Evolutionary conservation across 495 filamentous ascomycete species (phyloP).

Genomic region (Parathielavia hyrcaniae): DNA sequence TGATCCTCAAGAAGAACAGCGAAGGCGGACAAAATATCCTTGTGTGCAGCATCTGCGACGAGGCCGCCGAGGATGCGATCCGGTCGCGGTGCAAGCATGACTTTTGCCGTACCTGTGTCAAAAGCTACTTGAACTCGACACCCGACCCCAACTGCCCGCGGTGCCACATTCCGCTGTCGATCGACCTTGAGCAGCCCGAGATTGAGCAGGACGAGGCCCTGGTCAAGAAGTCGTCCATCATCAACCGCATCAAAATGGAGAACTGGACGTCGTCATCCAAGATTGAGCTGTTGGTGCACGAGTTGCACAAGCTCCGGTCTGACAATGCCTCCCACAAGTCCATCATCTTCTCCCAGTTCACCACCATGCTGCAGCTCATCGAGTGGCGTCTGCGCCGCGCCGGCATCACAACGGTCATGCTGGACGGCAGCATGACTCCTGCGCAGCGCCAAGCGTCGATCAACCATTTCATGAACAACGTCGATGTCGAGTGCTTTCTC

Average conservation of each 20-base stretch:
- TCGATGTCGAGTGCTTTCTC: constrained; percentile 87
- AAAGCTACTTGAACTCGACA: constrained; percentile 71
- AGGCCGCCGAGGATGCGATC: constrained; percentile 90
- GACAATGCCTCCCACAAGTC: constrained; percentile 90
- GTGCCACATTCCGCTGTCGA: constrained; percentile 82
- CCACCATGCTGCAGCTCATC: constrained; percentile 93
- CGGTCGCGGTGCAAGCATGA: constrained; percentile 87
- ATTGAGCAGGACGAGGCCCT: constrained; percentile 78
- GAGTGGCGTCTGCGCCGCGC: constrained; percentile 94
- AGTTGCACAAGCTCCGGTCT: constrained; percentile 79
- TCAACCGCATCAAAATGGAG: constrained; percentile 95
- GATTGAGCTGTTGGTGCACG: constrained; percentile 91
- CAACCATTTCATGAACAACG: constrained; percentile 85
- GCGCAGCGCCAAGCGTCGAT: constrained; percentile 87
- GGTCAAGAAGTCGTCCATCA: constrained; percentile 90
- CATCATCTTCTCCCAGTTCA: constrained; percentile 97
- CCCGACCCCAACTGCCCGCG: constrained; percentile 77
- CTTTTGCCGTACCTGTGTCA: constrained; percentile 87
- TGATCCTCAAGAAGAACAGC: constrained; percentile 80
- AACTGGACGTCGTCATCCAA: constrained; percentile 97
- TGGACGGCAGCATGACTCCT: constrained; percentile 93
- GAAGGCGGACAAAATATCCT: constrained; percentile 84
- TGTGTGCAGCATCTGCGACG: constrained; percentile 90
- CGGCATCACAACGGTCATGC: constrained; percentile 95
- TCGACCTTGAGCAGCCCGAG: constrained; percentile 89